These are phyloP conservation scores for Neolentinus lepideus DNA, from an alignment of 1,284 basidiomycete genomes.

Conservation along the genomic window DNA sequence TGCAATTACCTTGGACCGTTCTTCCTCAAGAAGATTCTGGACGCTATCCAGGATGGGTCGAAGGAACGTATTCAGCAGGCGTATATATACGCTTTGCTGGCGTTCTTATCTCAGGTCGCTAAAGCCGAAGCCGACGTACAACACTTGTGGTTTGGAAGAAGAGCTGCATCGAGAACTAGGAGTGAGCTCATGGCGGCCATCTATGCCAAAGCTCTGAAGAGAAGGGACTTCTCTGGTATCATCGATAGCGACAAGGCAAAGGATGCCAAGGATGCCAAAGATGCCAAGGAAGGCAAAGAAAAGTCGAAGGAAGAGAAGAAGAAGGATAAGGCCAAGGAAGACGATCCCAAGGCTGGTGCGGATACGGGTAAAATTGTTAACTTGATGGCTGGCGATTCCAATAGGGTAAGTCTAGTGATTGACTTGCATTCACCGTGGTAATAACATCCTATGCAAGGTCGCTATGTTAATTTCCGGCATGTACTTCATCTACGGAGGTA, in stretches of 20 bases:
- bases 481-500: slow-evolving; percentile 63
- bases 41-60: slow-evolving; percentile 12
- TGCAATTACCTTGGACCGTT: slow-evolving; percentile 68
- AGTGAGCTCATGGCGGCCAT: slow-evolving; percentile 76
- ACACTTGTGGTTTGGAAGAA: slow-evolving; percentile 73
- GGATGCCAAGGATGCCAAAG: slow-evolving; percentile 17
- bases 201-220: slow-evolving; percentile 85
- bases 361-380: slow-evolving; percentile 77
- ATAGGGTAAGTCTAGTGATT: slow-evolving; percentile 10
- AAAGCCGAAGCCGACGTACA: slow-evolving; percentile 71
- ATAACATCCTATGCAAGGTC: neutral
- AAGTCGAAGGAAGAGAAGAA: slow-evolving; percentile 15
- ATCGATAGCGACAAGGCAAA: slow-evolving; percentile 44
- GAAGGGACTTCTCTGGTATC: slow-evolving; percentile 80
- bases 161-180: slow-evolving; percentile 64
- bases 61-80: slow-evolving; percentile 25
- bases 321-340: slow-evolving; percentile 31
- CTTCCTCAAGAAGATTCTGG: slow-evolving; percentile 60
- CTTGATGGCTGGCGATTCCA: slow-evolving; percentile 52
- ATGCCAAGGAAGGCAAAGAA: slow-evolving; percentile 20
- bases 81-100: slow-evolving; percentile 66
- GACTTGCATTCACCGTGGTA: too few species aligned
- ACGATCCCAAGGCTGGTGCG: slow-evolving; percentile 63
- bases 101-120: slow-evolving; percentile 48
- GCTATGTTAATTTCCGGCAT: slow-evolving; percentile 40